A percentile compares a stretch with the other conserved stretches of the same genome.
phyloP scores from a whole-genome alignment of 2,329 filamentous ascomycete genomes.

The Pseudopithomyces chartarum region DNA sequence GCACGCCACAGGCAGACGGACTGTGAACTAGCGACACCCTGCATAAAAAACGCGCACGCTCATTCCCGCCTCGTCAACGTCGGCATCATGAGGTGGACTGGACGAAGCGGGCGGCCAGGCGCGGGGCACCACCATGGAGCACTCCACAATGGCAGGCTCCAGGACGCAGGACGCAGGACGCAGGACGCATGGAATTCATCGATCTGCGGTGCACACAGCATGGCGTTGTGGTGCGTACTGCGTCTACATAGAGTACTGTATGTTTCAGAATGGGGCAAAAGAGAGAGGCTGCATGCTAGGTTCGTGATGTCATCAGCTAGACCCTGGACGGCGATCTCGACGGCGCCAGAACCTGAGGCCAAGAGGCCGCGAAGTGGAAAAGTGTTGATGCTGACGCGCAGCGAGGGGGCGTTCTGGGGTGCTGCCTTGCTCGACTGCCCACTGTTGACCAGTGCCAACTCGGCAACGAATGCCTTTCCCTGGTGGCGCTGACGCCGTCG shows the following conservation, averaged over 20 bases:
- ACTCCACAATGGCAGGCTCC: no score
- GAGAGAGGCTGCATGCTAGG: not conserved
- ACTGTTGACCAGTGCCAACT: not conserved
- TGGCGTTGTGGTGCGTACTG: not conserved
- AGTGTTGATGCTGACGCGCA: not conserved
- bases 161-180: no score
- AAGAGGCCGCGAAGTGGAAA: not conserved
- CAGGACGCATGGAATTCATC: not conserved
- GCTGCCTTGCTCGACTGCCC: not conserved
- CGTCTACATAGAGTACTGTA: not conserved
- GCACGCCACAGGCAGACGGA: not conserved
- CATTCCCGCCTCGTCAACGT: not conserved
- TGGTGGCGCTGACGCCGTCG: not conserved
- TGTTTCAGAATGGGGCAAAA: constrained; percentile 2
- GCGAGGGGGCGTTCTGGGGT: not conserved
- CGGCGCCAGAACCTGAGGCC: not conserved
- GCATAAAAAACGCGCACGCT: not conserved
- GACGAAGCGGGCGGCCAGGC: not conserved
- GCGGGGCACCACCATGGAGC: not conserved
- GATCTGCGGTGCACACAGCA: not conserved
- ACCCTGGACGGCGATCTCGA: constrained; percentile 2
- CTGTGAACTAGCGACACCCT: not conserved
- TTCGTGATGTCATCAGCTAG: constrained; percentile 1
- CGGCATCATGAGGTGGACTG: not conserved
- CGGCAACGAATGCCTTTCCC: not conserved